Evolutionary conservation across 1,139 yeast species (phyloP), one percentile per base, ranked within the genome.

Genomic region (Hemisphaericaspora subhashii): DNA sequence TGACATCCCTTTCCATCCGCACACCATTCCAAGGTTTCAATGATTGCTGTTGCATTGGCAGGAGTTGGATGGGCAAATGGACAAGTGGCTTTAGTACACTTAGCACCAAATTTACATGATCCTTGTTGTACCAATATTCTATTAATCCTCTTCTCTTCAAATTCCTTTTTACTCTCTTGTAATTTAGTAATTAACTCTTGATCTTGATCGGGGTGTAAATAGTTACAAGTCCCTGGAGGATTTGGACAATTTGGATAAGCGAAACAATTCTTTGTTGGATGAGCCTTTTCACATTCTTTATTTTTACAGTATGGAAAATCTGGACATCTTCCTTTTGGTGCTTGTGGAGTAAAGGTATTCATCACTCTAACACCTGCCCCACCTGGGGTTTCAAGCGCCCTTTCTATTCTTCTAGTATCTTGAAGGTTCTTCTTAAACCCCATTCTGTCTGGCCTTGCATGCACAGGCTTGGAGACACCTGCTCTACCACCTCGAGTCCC

Each of bases 1-100:
- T 63, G 54, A 66, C 96, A 88, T 22, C 64, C 62, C 47, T 82
- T 74, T 45, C 86, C 88, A 35, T 71, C 79, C 20, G 81, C 68
- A 66, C 96, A 88, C 95, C 95, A 86, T 48, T 81, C 83, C 41
- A 80, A 66, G 15, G 75, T 74, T 17, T 76, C 68, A 27, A 88
- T 87, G 51, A 81, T 79, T 17, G 89, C 88, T 43, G 76, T 79
- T 43, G 75, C 78, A 59, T 85, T 86, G 12, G 88, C 86, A 1
- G 95, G 94, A 1, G 96, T 86, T 35, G 96, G 96, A 56, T 88
- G 96, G 21, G 90, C 96, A 66, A 83, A 87, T 18, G 89, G 88
- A 66, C 96, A 88, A 46, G 77, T 64, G 44, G 81, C 88, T 54
- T 85, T 86, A 22, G 85, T 71, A 62, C 96, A 88, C 38, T 79